These are phyloP conservation scores for Saccharomycopsis lassenensis DNA, from an alignment of 805 yeast genomes.

Conservation along the genomic window DNA sequence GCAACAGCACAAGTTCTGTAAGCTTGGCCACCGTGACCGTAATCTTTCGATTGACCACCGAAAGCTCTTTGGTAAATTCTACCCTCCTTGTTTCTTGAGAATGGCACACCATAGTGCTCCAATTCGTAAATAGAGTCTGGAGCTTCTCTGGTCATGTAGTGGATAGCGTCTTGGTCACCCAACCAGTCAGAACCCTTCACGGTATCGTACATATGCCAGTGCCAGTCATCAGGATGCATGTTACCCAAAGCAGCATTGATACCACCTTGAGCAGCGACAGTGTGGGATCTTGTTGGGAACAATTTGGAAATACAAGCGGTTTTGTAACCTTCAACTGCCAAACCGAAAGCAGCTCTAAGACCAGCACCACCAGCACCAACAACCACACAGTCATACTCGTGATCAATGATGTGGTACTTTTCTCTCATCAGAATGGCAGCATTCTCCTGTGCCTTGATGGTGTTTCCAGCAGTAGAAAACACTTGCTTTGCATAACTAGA, in stretches of 20 bases:
- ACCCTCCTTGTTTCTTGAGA: conserved; percentile 94
- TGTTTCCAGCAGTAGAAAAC: conserved; percentile 21
- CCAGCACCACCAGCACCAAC: conserved; percentile 99
- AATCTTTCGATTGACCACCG: conserved; percentile 94
- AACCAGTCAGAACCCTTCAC: conserved; percentile 99
- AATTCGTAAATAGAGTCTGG: conserved; percentile 91
- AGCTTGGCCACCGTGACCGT: conserved; percentile 98
- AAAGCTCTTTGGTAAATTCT: conserved; percentile 97
- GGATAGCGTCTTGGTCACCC: conserved; percentile 98
- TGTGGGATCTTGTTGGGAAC: conserved; percentile 97
- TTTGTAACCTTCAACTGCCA: conserved; percentile 93
- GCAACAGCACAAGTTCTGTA: conserved; percentile 99
- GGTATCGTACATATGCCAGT: conserved; percentile 99
- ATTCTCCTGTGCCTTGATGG: conserved; percentile 32
- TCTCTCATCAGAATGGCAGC: conserved; percentile 46
- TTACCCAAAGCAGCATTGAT: conserved; percentile 97
- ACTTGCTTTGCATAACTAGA: conserved; percentile 21
- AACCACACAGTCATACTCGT: conserved; percentile 95
- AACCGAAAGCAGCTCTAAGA: conserved; percentile 94
- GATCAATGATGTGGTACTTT: conserved; percentile 89
- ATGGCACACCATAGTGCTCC: conserved; percentile 98
- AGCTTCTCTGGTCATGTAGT: conserved; percentile 98
- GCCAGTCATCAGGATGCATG: conserved; percentile 98
- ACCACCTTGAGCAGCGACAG: conserved; percentile 99
- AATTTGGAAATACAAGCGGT: conserved; percentile 95